Conservation (phyloP, 495 filamentous ascomycete genomes). For the Pyrenopolyporus hunteri region DNA sequence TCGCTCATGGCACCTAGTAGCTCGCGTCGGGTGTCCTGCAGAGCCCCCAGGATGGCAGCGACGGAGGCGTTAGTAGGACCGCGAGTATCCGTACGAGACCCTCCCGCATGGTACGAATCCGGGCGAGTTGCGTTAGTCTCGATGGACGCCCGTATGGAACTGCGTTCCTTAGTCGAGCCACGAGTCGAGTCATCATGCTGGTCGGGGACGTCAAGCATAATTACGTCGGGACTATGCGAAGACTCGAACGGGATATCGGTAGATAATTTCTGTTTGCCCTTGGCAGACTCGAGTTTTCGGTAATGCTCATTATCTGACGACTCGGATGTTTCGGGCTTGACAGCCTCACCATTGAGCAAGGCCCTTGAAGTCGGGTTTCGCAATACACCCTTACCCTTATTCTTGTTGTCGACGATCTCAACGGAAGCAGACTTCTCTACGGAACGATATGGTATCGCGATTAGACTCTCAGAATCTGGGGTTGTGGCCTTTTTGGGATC, state of each 20-base stretch:
- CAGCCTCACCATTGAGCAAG: constrained; percentile 13
- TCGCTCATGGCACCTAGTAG: constrained; percentile 18
- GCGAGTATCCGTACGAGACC: neutral
- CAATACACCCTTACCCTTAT: constrained; percentile 20
- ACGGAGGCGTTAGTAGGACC: neutral
- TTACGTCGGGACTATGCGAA: neutral
- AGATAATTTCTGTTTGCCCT: neutral
- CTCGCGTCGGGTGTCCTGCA: constrained; percentile 27
- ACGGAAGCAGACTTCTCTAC: constrained; percentile 32
- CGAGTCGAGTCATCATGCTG: neutral
- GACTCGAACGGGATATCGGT: constrained; percentile 1
- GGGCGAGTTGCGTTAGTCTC: neutral
- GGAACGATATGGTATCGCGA: constrained; percentile 25
- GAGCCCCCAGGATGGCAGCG: constrained; percentile 21
- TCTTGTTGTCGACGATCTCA: constrained; percentile 20
- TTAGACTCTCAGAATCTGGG: constrained; percentile 3
- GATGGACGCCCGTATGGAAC: neutral
- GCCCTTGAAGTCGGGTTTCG: constrained; percentile 22
- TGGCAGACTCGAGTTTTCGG: neutral
- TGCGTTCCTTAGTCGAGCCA: neutral
- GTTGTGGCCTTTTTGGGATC: constrained; percentile 3
- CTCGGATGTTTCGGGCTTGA: neutral
- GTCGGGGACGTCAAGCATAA: constrained; percentile 11
- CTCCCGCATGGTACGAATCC: neutral
- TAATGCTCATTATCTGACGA: constrained; percentile 9